Percentiles rank a stretch among this genome's conserved stretches.
Evolutionary conservation across 108 stramenopile genomes (phyloP).

Genomic region (Skeletonema tropicum): DNA sequence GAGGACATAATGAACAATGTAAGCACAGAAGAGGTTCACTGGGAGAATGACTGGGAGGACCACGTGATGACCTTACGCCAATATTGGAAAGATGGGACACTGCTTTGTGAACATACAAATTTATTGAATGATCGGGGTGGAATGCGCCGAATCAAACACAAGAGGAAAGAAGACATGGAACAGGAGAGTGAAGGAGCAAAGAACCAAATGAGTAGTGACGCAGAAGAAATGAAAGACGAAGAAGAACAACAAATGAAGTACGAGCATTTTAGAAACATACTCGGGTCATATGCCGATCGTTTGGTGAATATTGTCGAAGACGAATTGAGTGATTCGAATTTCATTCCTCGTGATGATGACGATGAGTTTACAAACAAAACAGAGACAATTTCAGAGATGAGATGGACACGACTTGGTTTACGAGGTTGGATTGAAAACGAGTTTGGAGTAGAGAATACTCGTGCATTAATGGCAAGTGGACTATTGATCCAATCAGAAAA

Average conservation of each 20-base stretch:
- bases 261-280: constrained; percentile 24
- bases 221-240: constrained; percentile 7
- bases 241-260: constrained; percentile 19
- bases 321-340: constrained; percentile 41
- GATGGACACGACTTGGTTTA: constrained; percentile 24
- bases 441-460: constrained; percentile 51
- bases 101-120: constrained; percentile 62
- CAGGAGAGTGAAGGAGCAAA: not conserved
- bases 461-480: constrained; percentile 25
- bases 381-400: not conserved
- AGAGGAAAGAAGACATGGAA: constrained; percentile 16
- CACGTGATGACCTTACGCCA: constrained; percentile 15
- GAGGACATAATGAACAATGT: not conserved
- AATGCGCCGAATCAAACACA: not conserved
- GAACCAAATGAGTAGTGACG: not conserved
- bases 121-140: constrained; percentile 25
- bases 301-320: constrained; percentile 59
- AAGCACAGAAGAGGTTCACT: not conserved
- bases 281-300: constrained; percentile 57
- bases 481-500: constrained; percentile 29
- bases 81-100: constrained; percentile 50
- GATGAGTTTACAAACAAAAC: not conserved
- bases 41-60: not conserved
- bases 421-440: constrained; percentile 54
- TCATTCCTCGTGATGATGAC: not conserved